Base-by-base conservation (phyloP, 2,329 filamentous ascomycete genomes). In the Alternaria tenuissima region DNA sequence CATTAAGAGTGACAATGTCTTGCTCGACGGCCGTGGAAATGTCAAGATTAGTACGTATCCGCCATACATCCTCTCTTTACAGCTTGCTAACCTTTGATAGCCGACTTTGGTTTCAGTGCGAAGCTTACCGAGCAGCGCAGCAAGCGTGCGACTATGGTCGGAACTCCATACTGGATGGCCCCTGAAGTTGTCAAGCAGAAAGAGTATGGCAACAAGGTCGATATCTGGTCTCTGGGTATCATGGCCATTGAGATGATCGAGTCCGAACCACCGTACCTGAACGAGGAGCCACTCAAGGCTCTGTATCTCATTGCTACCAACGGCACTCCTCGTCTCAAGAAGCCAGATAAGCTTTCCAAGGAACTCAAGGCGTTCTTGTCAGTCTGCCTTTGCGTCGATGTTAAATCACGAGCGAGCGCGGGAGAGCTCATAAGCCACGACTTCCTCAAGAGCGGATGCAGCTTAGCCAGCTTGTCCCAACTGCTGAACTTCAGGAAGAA, bases 231-330 rank as follows among this genome's bases (percentile, higher is more conserved):
- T 30, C 84, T 99, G 63, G 95, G 95, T 75, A 99, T 99, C 81
- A 99, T 98, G 95, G 94, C 95, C 24, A 98, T 99, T 74, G 95
- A 99, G 81, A 97, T 99, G 95, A 98, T 98, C 75, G 95, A 99
- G 79, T 96, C 93, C 18, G 95, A 99, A 80, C 95, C 95, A 6
- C 95, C 95, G 0, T 99, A 99, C 79, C 87, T 98, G 38, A 98
- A 98, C 81, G 95, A 98, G 81, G 94, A 98, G 80, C 95, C 95
- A 0, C 87, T 99, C 57, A 98, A 98, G 85, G 95, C 95, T 7
- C 86, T 99, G 47, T 99, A 97, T 79, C 87, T 99, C 63, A 99
- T 99, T 77, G 95, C 95, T 48, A 99, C 95, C 57, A 98, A 98
- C 81, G 95, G 95, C 68, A 98, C 95, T 3, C 95, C 95, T 22